Evolutionary conservation across 352 stramenopile species (phyloP).

Genomic region (Blastocystis sp.): DNA sequence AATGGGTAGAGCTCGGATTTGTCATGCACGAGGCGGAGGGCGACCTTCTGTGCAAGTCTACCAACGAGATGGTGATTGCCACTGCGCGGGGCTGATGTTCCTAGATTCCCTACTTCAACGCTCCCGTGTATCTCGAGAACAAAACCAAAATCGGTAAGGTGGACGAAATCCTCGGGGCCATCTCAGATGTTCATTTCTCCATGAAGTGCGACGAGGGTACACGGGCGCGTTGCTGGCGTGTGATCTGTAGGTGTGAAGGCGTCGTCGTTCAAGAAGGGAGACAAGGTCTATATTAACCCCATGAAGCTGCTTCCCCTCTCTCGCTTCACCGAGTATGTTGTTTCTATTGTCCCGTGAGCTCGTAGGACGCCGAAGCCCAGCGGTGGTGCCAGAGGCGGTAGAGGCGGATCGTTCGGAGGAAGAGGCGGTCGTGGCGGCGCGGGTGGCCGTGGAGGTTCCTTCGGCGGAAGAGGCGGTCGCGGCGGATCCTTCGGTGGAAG

Average conservation of each 20-base stretch:
- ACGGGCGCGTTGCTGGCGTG: background rate
- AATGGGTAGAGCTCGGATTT: constrained; percentile 83
- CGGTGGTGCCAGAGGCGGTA: constrained; percentile 74
- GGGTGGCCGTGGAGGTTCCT: constrained; percentile 57
- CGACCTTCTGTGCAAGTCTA: constrained; percentile 95
- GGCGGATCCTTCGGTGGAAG: constrained; percentile 70
- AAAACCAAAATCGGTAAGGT: constrained; percentile 98
- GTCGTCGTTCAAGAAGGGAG: constrained; percentile 90
- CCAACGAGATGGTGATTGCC: constrained; percentile 78
- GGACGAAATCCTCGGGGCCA: constrained; percentile 95
- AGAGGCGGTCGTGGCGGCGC: constrained; percentile 69
- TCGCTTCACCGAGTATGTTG: constrained; percentile 85
- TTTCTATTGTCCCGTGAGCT: background rate
- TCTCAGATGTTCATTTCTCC: constrained; percentile 82
- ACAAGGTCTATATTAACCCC: constrained; percentile 93
- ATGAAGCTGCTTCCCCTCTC: constrained; percentile 92
- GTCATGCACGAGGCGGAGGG: constrained; percentile 94
- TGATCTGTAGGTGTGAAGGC: constrained; percentile 84
- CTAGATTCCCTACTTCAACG: constrained; percentile 96
- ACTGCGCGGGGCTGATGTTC: background rate
- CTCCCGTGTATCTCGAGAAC: constrained; percentile 93
- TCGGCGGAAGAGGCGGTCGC: constrained; percentile 67
- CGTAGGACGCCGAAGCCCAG: constrained; percentile 62
- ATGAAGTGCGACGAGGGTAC: constrained; percentile 66
- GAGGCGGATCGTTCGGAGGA: constrained; percentile 70